Evolutionary conservation across 2,329 filamentous ascomycete species (phyloP).

Genomic region (Hypoxylon sp.): DNA sequence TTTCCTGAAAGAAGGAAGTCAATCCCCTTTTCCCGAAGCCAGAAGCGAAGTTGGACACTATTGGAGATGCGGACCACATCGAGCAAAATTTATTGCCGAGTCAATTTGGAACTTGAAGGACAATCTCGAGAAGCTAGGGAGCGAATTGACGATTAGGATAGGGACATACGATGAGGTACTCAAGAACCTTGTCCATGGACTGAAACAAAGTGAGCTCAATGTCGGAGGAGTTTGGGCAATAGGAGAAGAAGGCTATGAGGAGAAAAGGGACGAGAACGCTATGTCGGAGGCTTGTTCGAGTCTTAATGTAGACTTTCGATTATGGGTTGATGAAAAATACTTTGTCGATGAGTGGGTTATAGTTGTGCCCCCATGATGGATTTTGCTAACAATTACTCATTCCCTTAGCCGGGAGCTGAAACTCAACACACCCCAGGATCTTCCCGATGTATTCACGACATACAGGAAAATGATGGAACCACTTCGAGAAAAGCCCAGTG

Average conservation of each 20-base stretch:
- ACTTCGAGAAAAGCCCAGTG: slow-evolving; percentile 74
- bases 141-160: slow-evolving; percentile 74
- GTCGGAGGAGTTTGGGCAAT: slow-evolving; percentile 82
- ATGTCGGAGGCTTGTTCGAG: slow-evolving; percentile 68
- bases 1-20: slow-evolving; percentile 69
- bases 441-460: slow-evolving; percentile 82
- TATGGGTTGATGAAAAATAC: slow-evolving; percentile 83
- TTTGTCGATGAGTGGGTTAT: slow-evolving; percentile 80
- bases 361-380: neutral
- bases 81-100: slow-evolving; percentile 80
- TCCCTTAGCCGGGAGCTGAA: slow-evolving; percentile 74
- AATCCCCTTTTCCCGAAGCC: slow-evolving; percentile 78
- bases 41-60: slow-evolving; percentile 75
- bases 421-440: slow-evolving; percentile 68
- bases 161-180: slow-evolving; percentile 74
- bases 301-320: slow-evolving; percentile 70
- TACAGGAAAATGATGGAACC: slow-evolving; percentile 82
- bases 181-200: slow-evolving; percentile 66
- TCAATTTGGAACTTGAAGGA: slow-evolving; percentile 80
- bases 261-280: slow-evolving; percentile 73
- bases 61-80: slow-evolving; percentile 81
- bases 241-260: slow-evolving; percentile 77
- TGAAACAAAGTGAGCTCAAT: slow-evolving; percentile 60
- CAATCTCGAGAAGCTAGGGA: slow-evolving; percentile 70
- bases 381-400: slow-evolving; percentile 9